Base-by-base conservation (phyloP, 495 filamentous ascomycete genomes). In the Neurospora discreta region DNA sequence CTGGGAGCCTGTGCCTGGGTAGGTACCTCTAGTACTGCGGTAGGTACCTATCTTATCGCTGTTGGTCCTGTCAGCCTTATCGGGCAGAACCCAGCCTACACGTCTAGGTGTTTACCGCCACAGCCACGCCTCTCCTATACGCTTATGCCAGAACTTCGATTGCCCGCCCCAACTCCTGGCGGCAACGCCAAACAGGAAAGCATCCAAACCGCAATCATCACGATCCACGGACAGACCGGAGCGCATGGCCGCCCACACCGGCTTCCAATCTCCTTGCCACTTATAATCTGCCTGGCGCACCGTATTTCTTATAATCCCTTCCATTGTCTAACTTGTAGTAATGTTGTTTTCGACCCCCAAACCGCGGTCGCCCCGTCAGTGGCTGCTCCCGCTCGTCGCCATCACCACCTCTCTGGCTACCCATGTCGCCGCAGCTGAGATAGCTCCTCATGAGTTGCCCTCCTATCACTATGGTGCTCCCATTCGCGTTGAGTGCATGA, bases 401-500 rank as follows among this genome's bases (percentile, higher is more conserved):
- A 65, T 65, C 26, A 10, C 52, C 7, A 60, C 52, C 52, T 65
- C 52, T 36, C 3, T 65, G 18, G 52, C 26, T 0, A 33, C 52
- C 26, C 16, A 2, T 5, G 15, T 33, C 15, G 15, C 15, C 52
- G 52, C 52, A 33, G 52, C 52, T 1, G 52, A 65, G 6, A 65
- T 33, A 0, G 52, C 15, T 33, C 52, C 52, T 65, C 52, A 72
- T 68, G 65, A 73, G n/a, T 75, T 86, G 16, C 83, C 84, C 0
- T 84, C 83, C 9, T 86, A 86, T 69, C 81, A 84, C 71, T 86
- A 82, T 71, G 82, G 83, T 77, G 84, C 84, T 26, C 77, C 82
- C 15, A 85, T 87, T 42, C 74, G 73, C 26, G 82, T 87, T 39
- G 82, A 86, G 72, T 88, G 86, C 79, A 86, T 88, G 80, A 87